A percentile compares a stretch with the other conserved stretches of the same genome.
phyloP scores from a whole-genome alignment of 2,329 filamentous ascomycete species.

The Xylaria polymorpha region DNA sequence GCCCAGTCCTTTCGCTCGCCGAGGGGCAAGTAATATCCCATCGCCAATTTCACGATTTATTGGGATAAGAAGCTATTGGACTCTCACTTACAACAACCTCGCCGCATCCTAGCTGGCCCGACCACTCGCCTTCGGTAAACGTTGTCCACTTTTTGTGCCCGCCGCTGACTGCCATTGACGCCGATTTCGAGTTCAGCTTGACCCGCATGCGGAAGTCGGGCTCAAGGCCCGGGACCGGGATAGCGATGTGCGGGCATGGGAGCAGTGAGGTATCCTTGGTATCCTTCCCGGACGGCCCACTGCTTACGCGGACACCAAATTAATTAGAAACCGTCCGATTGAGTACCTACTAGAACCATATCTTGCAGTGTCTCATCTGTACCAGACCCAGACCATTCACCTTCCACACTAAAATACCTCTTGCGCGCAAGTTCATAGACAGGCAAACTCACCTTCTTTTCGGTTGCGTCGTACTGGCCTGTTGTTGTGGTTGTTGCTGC shows the following conservation, averaged over 20 bases:
- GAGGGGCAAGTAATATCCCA: background rate
- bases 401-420: background rate
- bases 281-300: constrained; percentile 26
- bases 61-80: background rate
- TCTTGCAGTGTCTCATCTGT: background rate
- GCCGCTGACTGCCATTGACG: constrained; percentile 43
- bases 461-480: background rate
- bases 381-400: background rate
- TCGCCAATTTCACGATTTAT: background rate
- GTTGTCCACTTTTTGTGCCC: constrained; percentile 48
- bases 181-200: constrained; percentile 44
- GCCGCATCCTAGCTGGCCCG: constrained; percentile 46
- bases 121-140: constrained; percentile 46
- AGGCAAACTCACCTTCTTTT: constrained; percentile 18
- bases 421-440: background rate
- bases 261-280: constrained; percentile 35
- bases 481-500: constrained; percentile 16
- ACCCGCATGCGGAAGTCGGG: constrained; percentile 49
- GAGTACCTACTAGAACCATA: background rate
- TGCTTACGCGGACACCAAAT: constrained; percentile 22
- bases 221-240: constrained; percentile 45
- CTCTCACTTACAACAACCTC: constrained; percentile 42
- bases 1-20: background rate
- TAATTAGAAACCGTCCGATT: constrained; percentile 5
- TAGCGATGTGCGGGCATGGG: constrained; percentile 43